A percentile compares a stretch with the other conserved stretches of the same genome.
Conservation (phyloP, 2,329 filamentous ascomycete genomes). For the Leptodontidium sp. region DNA sequence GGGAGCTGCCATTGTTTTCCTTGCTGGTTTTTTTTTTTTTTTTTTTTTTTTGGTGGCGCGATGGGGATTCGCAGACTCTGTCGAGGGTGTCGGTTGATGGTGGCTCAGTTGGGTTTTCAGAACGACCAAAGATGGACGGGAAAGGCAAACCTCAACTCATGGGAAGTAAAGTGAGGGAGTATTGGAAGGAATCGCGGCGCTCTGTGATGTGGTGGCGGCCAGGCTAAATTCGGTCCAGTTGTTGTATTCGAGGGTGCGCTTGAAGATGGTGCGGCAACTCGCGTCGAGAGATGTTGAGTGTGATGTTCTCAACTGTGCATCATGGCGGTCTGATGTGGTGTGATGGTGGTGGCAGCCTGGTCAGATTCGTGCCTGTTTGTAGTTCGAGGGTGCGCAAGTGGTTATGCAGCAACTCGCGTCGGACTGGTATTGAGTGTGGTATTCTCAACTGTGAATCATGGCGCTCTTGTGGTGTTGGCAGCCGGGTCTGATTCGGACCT, state of each 20-base stretch:
- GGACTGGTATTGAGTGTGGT: too few relatives aligned
- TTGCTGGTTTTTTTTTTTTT: slow-evolving; percentile 8
- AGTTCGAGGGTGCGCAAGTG: neutral
- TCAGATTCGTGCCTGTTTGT: neutral
- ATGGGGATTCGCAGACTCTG: too few relatives aligned
- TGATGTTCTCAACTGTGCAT: too few relatives aligned
- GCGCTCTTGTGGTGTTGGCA: neutral
- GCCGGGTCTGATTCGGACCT: neutral
- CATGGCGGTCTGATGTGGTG: too few relatives aligned
- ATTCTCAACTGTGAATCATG: neutral
- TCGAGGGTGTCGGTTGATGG: neutral
- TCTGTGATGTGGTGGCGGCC: slow-evolving; percentile 3
- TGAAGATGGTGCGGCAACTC: too few relatives aligned
- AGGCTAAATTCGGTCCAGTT: too few relatives aligned
- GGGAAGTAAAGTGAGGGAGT: slow-evolving; percentile 9
- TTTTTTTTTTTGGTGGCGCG: neutral
- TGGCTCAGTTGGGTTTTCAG: slow-evolving; percentile 10
- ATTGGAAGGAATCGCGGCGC: slow-evolving; percentile 6
- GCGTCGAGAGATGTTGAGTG: too few relatives aligned
- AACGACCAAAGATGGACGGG: slow-evolving; percentile 2
- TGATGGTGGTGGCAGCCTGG: neutral
- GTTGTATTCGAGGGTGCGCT: too few relatives aligned
- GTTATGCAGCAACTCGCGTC: too few relatives aligned
- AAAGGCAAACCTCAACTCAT: slow-evolving; percentile 8
- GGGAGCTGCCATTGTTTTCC: neutral